phyloP scores from a whole-genome alignment of 106 monocot species.

The Acanthochlamys bracteata region DNA sequence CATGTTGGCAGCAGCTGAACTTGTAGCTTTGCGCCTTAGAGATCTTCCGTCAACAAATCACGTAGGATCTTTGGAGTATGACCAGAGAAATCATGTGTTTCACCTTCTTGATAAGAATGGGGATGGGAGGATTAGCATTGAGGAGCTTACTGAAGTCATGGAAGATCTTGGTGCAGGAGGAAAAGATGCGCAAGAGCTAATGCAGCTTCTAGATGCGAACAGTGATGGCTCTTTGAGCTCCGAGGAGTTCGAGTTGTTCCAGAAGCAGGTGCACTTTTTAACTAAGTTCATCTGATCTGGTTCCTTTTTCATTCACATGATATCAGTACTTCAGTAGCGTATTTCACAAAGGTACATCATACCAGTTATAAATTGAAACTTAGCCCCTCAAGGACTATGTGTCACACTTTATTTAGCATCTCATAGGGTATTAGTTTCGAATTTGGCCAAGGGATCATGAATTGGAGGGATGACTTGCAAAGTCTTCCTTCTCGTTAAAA shows the following conservation, averaged over 20 bases:
- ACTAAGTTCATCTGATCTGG: background rate
- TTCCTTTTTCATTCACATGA: no score
- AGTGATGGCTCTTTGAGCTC: constrained; percentile 91
- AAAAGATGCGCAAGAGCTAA: constrained; percentile 79
- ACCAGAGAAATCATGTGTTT: constrained; percentile 43
- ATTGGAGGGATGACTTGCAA: no score
- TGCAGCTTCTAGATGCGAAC: constrained; percentile 84
- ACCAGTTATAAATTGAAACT: no score
- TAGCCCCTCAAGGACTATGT: no score
- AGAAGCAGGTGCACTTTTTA: constrained; percentile 77
- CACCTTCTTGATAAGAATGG: constrained; percentile 84
- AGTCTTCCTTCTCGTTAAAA: no score
- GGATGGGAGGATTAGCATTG: constrained; percentile 89
- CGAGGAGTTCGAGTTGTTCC: constrained; percentile 81
- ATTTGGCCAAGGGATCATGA: no score
- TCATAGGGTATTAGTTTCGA: no score
- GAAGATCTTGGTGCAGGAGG: constrained; percentile 86
- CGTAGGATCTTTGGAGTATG: constrained; percentile 22
- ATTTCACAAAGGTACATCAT: no score
- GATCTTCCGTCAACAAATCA: constrained; percentile 49
- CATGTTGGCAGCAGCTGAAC: constrained; percentile 88
- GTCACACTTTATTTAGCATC: no score
- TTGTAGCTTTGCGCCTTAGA: constrained; percentile 75
- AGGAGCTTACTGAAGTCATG: constrained; percentile 84
- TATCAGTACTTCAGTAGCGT: no score